phyloP scores from a whole-genome alignment of 345 rosid genomes.

The Populus deltoides region DNA sequence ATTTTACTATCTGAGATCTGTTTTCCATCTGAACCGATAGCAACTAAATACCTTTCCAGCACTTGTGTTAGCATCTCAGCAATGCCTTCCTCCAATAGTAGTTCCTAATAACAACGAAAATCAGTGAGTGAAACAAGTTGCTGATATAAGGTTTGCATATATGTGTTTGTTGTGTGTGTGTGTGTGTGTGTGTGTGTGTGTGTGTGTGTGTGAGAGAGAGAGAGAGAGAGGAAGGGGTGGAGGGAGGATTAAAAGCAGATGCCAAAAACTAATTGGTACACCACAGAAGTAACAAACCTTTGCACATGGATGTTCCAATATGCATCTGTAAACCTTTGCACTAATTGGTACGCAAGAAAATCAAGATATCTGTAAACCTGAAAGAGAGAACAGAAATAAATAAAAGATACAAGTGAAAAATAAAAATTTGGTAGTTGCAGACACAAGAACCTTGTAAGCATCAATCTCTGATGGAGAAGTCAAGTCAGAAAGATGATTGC shows the following conservation, averaged over 20 bases:
- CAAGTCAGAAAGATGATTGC: constrained; percentile 42
- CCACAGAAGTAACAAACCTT: constrained; percentile 48
- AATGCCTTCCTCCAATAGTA: constrained; percentile 66
- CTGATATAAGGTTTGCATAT: background rate
- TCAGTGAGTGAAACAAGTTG: constrained; percentile 14
- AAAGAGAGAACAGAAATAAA: constrained; percentile 16
- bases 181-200: too few relatives aligned
- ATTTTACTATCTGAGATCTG: constrained; percentile 42
- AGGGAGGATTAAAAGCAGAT: background rate
- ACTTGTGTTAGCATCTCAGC: constrained; percentile 52
- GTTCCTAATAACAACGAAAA: constrained; percentile 42
- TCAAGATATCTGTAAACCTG: constrained; percentile 75
- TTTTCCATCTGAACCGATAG: constrained; percentile 46
- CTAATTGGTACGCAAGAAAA: constrained; percentile 69
- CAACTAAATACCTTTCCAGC: constrained; percentile 63
- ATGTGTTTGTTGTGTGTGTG: background rate
- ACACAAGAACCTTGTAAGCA: constrained; percentile 63
- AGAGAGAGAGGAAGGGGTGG: background rate
- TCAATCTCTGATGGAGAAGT: constrained; percentile 53
- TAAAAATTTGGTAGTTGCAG: constrained; percentile 16
- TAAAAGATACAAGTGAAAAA: constrained; percentile 9
- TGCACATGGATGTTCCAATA: constrained; percentile 84
- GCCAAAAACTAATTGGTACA: background rate
- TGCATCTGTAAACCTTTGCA: too few relatives aligned
- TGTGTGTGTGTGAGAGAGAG: background rate